phyloP scores from a whole-genome alignment of 371 early-diverging fungal species.

The Apophysomyces trapeziformis region DNA sequence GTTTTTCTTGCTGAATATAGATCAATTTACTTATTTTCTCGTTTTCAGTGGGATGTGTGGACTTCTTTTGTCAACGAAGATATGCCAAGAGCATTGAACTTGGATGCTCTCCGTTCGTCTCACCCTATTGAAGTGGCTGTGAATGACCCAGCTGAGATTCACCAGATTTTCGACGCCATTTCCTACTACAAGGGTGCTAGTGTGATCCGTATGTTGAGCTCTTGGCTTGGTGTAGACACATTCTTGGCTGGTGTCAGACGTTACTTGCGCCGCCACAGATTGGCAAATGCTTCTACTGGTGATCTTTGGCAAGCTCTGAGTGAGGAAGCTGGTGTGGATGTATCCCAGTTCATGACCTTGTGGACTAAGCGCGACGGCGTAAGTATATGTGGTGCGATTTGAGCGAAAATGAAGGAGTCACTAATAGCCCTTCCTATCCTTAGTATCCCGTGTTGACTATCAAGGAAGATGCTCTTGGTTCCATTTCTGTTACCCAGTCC shows the following conservation, averaged over 20 bases:
- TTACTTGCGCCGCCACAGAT: constrained; percentile 79
- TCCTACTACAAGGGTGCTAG: constrained; percentile 92
- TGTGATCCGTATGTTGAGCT: constrained; percentile 88
- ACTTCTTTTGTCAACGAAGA: constrained; percentile 80
- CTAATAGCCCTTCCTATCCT: neutral
- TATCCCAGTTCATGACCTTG: constrained; percentile 73
- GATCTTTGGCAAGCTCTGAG: constrained; percentile 87
- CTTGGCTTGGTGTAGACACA: constrained; percentile 60
- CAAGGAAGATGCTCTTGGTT: constrained; percentile 44
- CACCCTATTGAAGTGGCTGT: constrained; percentile 92
- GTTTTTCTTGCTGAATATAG: neutral
- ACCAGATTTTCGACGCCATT: constrained; percentile 79
- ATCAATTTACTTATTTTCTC: neutral
- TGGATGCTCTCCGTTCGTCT: constrained; percentile 78
- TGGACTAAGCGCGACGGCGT: constrained; percentile 88
- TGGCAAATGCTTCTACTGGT: constrained; percentile 78
- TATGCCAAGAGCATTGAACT: constrained; percentile 69
- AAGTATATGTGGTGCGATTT: constrained; percentile 25
- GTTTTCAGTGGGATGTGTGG: constrained; percentile 69
- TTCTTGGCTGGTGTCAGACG: constrained; percentile 75
- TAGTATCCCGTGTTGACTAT: constrained; percentile 77
- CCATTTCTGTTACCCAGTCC: constrained; percentile 69
- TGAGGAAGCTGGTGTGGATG: constrained; percentile 71
- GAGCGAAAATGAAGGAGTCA: neutral
- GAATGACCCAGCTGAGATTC: constrained; percentile 74